Evolutionary conservation across 306 rosid genomes (phyloP).

Genomic region (Prunus fruticosa): DNA sequence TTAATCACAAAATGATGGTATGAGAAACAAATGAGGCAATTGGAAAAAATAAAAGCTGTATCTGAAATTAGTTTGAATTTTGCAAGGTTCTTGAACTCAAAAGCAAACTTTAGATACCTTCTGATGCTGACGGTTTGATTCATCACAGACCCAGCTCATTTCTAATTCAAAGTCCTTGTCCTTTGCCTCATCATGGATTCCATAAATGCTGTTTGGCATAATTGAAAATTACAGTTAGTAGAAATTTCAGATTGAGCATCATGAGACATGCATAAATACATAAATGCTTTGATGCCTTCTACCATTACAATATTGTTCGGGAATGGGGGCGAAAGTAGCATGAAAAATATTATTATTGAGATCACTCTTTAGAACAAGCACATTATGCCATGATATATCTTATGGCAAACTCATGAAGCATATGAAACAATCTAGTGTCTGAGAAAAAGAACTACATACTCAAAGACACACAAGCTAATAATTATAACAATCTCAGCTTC

Average conservation of each 20-base stretch:
- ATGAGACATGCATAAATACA: background rate
- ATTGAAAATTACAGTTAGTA: background rate
- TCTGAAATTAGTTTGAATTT: background rate
- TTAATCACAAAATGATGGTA: background rate
- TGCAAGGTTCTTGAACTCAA: too few species aligned
- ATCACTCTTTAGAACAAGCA: background rate
- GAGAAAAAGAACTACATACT: background rate
- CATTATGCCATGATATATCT: background rate
- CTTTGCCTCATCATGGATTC: constrained; percentile 96
- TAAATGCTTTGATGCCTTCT: background rate
- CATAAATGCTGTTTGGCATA: constrained; percentile 64
- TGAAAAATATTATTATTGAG: background rate
- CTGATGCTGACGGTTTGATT: constrained; percentile 86
- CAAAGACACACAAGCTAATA: background rate
- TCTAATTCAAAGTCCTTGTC: constrained; percentile 95
- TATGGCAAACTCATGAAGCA: background rate
- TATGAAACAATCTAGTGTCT: background rate
- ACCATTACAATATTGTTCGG: background rate
- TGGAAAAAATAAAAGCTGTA: background rate
- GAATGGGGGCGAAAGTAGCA: background rate
- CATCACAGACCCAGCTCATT: constrained; percentile 98
- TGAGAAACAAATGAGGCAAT: background rate
- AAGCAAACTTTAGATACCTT: constrained; percentile 47
- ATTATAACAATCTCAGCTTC: background rate
- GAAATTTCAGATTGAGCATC: constrained; percentile 7